Conservation (phyloP, 2,329 filamentous ascomycete genomes). For the Sarocladiaceae sp. region DNA sequence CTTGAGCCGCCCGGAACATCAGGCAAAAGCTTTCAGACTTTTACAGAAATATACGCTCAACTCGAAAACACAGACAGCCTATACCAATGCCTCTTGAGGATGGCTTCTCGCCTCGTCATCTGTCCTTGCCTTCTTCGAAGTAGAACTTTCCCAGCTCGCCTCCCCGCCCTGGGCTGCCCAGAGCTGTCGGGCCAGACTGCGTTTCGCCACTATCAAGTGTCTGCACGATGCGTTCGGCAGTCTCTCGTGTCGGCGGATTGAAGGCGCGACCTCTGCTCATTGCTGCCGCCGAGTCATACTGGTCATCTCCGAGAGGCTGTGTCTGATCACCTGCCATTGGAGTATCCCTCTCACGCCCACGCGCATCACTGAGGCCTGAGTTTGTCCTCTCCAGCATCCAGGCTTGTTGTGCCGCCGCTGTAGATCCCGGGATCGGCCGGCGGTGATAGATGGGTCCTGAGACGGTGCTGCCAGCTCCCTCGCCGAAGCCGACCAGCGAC, state of each 20-base stretch:
- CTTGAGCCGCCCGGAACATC: too few relatives aligned
- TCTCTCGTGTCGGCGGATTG: conserved; percentile 35
- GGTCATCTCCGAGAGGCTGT: not conserved
- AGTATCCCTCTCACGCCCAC: conserved; percentile 27
- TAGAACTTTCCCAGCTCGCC: conserved; percentile 54
- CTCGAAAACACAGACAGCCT: not conserved
- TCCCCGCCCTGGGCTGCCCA: conserved; percentile 40
- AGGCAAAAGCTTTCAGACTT: too few relatives aligned
- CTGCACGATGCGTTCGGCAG: conserved; percentile 61
- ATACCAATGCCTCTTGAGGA: too few relatives aligned
- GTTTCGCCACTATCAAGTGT: conserved; percentile 49
- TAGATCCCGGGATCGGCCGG: conserved; percentile 37
- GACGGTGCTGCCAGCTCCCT: conserved; percentile 82
- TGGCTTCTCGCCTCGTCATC: not conserved
- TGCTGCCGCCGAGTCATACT: conserved; percentile 17
- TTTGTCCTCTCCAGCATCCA: conserved; percentile 47
- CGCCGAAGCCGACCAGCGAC: conserved; percentile 86
- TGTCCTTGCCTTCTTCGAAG: conserved; percentile 42
- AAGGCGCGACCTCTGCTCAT: conserved; percentile 6
- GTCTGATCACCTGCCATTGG: conserved; percentile 18
- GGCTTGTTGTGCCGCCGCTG: conserved; percentile 28
- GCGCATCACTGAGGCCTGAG: conserved; percentile 47
- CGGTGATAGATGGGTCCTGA: conserved; percentile 70
- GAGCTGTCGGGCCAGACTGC: conserved; percentile 26
- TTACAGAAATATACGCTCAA: not conserved